phyloP scores from a whole-genome alignment of 345 rosid species.

The Melaleuca alternifolia region DNA sequence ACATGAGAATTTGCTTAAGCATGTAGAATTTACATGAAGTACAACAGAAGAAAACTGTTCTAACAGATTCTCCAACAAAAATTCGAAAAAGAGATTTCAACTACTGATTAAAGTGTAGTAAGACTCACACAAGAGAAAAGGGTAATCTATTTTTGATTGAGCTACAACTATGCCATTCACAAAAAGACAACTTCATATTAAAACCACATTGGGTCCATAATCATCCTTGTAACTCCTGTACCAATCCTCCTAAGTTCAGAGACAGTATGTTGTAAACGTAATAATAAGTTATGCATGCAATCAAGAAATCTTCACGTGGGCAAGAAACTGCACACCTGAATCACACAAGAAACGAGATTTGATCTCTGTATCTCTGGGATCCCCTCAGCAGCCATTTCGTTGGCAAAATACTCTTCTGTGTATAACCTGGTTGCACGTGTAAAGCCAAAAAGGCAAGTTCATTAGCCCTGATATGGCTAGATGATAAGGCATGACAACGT shows the following conservation, averaged over 20 bases:
- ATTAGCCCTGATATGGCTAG: background rate
- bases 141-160: background rate
- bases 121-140: background rate
- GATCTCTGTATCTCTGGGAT: constrained; percentile 97
- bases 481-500: background rate
- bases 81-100: background rate
- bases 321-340: constrained; percentile 45
- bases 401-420: constrained; percentile 74
- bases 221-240: background rate
- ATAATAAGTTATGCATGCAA: background rate
- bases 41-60: background rate
- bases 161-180: background rate
- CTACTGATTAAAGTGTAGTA: background rate
- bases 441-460: background rate
- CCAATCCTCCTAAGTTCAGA: background rate
- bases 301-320: background rate
- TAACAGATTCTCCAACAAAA: background rate
- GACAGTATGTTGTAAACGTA: background rate
- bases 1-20: background rate
- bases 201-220: background rate
- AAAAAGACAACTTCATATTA: background rate
- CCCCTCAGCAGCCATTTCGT: constrained; percentile 74
- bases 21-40: background rate
- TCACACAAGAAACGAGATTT: constrained; percentile 78
- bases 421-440: constrained; percentile 43